Percentiles rank a stretch among this genome's conserved stretches.
phyloP scores from a whole-genome alignment of 1,284 basidiomycete species.

The Ceratorhiza oryzae-sativae region DNA sequence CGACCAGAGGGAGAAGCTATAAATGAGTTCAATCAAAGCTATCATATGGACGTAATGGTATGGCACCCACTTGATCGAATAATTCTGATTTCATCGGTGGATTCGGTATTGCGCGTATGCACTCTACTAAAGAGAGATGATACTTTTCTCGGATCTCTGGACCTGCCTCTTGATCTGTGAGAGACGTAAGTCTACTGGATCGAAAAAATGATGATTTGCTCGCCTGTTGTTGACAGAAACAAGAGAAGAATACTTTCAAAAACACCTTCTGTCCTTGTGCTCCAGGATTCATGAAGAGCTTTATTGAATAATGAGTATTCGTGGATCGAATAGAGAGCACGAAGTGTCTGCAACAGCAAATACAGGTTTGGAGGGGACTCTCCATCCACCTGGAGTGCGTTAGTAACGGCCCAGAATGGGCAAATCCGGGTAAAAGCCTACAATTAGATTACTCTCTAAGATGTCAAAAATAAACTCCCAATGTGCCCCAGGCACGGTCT shows the following conservation, averaged over 20 bases:
- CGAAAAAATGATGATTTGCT: constrained; percentile 43
- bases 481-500: constrained; percentile 85
- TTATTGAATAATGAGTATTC: constrained; percentile 79
- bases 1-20: constrained; percentile 9
- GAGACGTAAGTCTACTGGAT: not conserved
- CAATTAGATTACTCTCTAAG: constrained; percentile 87
- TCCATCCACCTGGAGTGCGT: constrained; percentile 4
- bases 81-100: not conserved
- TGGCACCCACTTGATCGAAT: constrained; percentile 13
- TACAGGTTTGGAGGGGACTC: constrained; percentile 7
- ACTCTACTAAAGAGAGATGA: constrained; percentile 1
- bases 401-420: not conserved
- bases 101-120: constrained; percentile 33
- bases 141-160: constrained; percentile 13
- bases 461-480: constrained; percentile 95
- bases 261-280: constrained; percentile 61
- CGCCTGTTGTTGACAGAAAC: constrained; percentile 62
- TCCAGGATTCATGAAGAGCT: constrained; percentile 72
- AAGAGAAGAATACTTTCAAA: constrained; percentile 67
- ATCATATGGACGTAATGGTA: no score
- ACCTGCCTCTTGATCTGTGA: constrained; percentile 15
- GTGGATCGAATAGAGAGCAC: constrained; percentile 71
- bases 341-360: constrained; percentile 69
- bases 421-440: constrained; percentile 50
- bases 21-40: no score